These are phyloP conservation scores for Phytophthora pluvialis DNA, from an alignment of 352 stramenopile species.

Conservation along the genomic window DNA sequence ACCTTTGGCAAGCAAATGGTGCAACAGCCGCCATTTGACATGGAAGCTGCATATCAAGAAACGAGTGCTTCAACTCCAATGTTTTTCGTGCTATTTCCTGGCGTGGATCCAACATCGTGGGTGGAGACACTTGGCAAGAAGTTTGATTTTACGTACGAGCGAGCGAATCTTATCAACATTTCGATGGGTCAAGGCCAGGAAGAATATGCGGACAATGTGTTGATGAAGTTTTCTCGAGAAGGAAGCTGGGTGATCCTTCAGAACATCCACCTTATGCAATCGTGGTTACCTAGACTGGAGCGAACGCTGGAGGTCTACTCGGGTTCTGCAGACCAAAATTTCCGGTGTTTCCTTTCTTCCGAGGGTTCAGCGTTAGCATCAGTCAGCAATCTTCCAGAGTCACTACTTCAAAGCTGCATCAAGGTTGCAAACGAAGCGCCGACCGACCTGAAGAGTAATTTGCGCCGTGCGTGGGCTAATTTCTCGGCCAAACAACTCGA, in stretches of 20 bases:
- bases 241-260: slow-evolving; percentile 92
- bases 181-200: slow-evolving; percentile 93
- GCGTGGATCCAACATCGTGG: slow-evolving; percentile 88
- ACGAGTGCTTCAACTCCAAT: slow-evolving; percentile 91
- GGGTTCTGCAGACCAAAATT: slow-evolving; percentile 89
- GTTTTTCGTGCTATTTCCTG: slow-evolving; percentile 93
- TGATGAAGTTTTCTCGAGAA: slow-evolving; percentile 76
- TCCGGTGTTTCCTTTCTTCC: slow-evolving; percentile 95
- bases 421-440: slow-evolving; percentile 88
- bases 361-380: slow-evolving; percentile 85
- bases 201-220: slow-evolving; percentile 63
- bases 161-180: slow-evolving; percentile 79
- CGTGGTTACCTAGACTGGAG: slow-evolving; percentile 89
- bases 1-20: slow-evolving; percentile 68
- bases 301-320: slow-evolving; percentile 78
- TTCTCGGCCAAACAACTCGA: slow-evolving; percentile 86
- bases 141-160: slow-evolving; percentile 83
- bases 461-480: slow-evolving; percentile 77
- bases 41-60: slow-evolving; percentile 88
- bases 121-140: slow-evolving; percentile 86
- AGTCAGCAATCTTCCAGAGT: slow-evolving; percentile 91
- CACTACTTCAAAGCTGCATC: slow-evolving; percentile 86
- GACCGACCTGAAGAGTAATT: slow-evolving; percentile 83
- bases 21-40: slow-evolving; percentile 89
- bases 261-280: slow-evolving; percentile 93